Base-by-base conservation (phyloP, 208 protist genomes). In the Wallacemonas sp. region DNA sequence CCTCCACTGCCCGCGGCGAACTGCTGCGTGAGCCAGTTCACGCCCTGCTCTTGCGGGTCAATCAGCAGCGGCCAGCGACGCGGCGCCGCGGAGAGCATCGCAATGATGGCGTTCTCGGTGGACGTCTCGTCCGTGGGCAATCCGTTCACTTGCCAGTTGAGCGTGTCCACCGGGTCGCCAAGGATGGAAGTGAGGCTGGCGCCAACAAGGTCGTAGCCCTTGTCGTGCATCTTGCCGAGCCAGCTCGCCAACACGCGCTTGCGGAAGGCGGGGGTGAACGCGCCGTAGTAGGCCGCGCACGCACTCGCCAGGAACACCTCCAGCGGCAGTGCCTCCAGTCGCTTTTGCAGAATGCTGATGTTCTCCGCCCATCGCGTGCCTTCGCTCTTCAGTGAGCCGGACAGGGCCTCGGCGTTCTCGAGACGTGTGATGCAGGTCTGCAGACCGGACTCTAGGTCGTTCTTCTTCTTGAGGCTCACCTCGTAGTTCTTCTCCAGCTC, bases 51-150 rank as follows among this genome's bases (percentile, higher is more conserved):
- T 74, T 98, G 95, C 27, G 97, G 97, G 68, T 98, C 97, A 74
- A 98, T 98, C 73, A 98, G 88, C 26, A 98, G 85, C 36, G 96
- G 96, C 93, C 94, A 98, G 46, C 93, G 84, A 3, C 88, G 83
- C 53, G 89, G 89, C 22, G 89, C 86, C 42, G 57, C 63, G 12
- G 87, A 89, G 34, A 93, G 60, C 63, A 83, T 71, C 12, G 95
- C 94, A 19, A 98, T 84, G 71, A 98, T 98, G 32, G 93, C 97
- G 68, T 98, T 99, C 71, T 98, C 96, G 2, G 97, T 97, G 24
- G 96, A 98, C 42, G 96, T 93, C 41, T 92, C 83, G 72, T 99
- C 98, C n/a, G 89, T 96, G 32, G 98, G 98, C 24, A 99, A 81
- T 0, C 94, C 94, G 68, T 95, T 89, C 32, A 99, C 95, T 58